Percentiles rank a stretch among this genome's conserved stretches.
phyloP scores from a whole-genome alignment of 257 asterid species.

The Linderniella brevidens region DNA sequence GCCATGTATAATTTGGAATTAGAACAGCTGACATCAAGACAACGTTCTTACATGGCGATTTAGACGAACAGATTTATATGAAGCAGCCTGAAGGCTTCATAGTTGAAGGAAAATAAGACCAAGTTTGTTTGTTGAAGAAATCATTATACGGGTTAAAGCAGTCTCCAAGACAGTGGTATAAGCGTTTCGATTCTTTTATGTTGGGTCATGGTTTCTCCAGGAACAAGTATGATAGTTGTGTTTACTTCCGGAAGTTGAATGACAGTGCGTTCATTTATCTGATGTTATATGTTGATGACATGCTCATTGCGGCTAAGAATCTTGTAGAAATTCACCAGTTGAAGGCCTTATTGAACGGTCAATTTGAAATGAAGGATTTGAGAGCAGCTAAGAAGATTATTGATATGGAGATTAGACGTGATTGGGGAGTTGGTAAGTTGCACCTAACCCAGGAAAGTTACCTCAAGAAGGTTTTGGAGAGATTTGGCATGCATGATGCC shows the following conservation, averaged over 20 bases:
- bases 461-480: neutral
- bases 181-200: neutral
- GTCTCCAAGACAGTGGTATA: neutral
- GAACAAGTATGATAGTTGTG: neutral
- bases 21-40: neutral
- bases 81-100: neutral
- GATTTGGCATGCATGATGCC: neutral
- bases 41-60: slow-evolving; percentile 1
- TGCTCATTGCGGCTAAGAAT: neutral
- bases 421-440: neutral
- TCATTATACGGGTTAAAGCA: neutral
- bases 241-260: neutral
- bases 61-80: slow-evolving; percentile 5
- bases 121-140: neutral
- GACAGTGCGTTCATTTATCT: neutral
- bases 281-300: neutral
- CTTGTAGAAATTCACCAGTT: neutral
- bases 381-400: neutral
- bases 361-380: neutral
- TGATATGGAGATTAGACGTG: neutral
- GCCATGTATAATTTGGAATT: neutral
- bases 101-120: neutral
- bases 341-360: neutral
- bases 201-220: neutral
- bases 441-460: neutral